These are phyloP conservation scores for Pseudocercospora vitis DNA, from an alignment of 2,329 filamentous ascomycete genomes.

Conservation along the genomic window DNA sequence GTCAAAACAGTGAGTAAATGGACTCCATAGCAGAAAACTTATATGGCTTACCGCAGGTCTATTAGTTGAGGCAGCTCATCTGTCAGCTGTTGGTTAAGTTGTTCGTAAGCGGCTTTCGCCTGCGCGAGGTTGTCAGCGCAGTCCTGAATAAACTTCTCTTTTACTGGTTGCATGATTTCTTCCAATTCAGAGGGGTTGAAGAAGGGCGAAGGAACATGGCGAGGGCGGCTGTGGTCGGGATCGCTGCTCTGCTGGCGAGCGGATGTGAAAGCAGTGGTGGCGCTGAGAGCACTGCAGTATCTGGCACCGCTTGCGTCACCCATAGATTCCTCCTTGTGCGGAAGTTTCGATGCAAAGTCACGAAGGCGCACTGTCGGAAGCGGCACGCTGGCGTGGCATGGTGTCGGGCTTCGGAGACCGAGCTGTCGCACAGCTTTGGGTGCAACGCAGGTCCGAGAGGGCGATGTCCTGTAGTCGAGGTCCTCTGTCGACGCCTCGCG, in stretches of 20 bases:
- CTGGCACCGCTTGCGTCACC: neutral
- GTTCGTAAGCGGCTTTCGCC: slow-evolving; percentile 88
- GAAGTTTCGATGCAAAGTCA: neutral
- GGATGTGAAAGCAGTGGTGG: neutral
- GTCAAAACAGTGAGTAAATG: slow-evolving; percentile 8
- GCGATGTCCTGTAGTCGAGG: neutral
- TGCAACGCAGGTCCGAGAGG: slow-evolving; percentile 4
- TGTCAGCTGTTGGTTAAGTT: slow-evolving; percentile 94
- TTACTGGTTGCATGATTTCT: slow-evolving; percentile 36
- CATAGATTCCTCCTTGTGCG: neutral
- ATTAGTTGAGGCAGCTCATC: slow-evolving; percentile 93
- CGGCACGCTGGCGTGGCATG: slow-evolving; percentile 14
- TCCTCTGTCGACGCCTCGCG: slow-evolving; percentile 23
- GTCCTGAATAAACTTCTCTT: slow-evolving; percentile 31
- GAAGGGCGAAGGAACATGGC: slow-evolving; percentile 27
- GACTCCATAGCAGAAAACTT: neutral
- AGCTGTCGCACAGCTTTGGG: slow-evolving; percentile 12
- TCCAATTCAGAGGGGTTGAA: slow-evolving; percentile 38
- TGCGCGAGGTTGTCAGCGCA: slow-evolving; percentile 36
- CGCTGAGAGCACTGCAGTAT: neutral
- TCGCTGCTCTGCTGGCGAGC: slow-evolving; percentile 3
- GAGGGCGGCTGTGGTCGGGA: slow-evolving; percentile 8
- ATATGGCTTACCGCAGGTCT: slow-evolving; percentile 64
- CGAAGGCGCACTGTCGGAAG: slow-evolving; percentile 8
- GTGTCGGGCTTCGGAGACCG: slow-evolving; percentile 11